These are phyloP conservation scores for Cordyceps farinosa DNA, from an alignment of 2,329 filamentous ascomycete genomes.

Conservation along the genomic window DNA sequence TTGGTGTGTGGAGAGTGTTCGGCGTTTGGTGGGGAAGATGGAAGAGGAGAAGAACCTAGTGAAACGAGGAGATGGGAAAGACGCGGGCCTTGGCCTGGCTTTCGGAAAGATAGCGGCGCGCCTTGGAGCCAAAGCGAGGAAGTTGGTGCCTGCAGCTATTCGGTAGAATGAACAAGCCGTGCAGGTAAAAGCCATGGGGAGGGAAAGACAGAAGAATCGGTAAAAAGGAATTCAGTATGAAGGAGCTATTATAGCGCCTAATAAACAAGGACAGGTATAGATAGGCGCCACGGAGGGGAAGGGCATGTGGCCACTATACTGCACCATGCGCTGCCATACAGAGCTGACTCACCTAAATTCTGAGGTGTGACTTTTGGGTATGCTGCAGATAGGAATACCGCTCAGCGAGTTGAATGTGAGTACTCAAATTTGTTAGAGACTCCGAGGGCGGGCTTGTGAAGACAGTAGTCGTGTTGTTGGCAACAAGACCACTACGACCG, in stretches of 20 bases:
- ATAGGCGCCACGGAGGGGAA: background rate
- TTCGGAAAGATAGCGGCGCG: background rate
- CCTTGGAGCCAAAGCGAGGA: background rate
- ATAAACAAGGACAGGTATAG: background rate
- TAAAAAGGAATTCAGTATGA: background rate
- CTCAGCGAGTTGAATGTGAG: background rate
- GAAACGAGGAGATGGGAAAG: background rate
- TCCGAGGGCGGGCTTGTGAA: too few relatives aligned
- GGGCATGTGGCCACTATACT: background rate
- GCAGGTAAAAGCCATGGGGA: background rate
- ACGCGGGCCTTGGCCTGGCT: background rate
- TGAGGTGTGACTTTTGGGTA: background rate
- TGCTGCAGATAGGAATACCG: background rate
- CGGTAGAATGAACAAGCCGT: background rate
- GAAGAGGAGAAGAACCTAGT: background rate
- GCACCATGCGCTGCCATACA: background rate
- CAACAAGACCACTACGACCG: background rate
- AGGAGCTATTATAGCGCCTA: background rate
- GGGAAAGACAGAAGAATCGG: background rate
- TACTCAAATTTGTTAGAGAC: background rate
- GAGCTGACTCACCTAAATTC: background rate
- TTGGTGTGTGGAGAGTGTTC: background rate
- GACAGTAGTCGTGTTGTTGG: background rate
- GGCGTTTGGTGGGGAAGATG: conserved; percentile 1
- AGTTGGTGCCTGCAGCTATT: background rate